Evolutionary conservation across 768 basidiomycete genomes (phyloP).

Genomic region (Tulasnella sp.): DNA sequence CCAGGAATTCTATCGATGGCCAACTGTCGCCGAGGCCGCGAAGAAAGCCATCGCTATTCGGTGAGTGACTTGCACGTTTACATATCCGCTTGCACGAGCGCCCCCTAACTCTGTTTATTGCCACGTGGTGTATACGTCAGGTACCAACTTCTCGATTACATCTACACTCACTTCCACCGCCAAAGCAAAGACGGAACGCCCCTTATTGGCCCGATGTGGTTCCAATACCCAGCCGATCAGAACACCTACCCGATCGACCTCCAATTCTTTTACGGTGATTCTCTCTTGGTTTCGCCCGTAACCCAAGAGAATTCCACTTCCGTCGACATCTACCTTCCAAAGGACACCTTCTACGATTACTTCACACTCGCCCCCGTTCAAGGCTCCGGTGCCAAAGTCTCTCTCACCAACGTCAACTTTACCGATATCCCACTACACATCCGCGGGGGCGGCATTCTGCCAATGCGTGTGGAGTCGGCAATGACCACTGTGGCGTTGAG

Average conservation of each 20-base stretch:
- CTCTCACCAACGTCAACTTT: conserved; percentile 51
- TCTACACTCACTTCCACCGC: conserved; percentile 71
- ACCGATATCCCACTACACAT: conserved; percentile 67
- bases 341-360: conserved; percentile 70
- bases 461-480: conserved; percentile 57
- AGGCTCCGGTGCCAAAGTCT: conserved; percentile 53
- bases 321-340: conserved; percentile 64
- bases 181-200: conserved; percentile 64
- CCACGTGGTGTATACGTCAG: conserved; percentile 43
- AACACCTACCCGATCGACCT: conserved; percentile 63
- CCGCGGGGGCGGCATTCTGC: conserved; percentile 61
- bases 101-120: background rate
- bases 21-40: conserved; percentile 59
- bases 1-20: conserved; percentile 74
- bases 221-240: conserved; percentile 65
- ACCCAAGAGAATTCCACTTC: conserved; percentile 62
- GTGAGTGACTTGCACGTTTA: conserved; percentile 44
- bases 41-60: conserved; percentile 63
- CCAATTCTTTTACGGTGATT: conserved; percentile 71
- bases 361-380: conserved; percentile 52
- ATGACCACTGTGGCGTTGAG: conserved; percentile 66
- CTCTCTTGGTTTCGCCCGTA: conserved; percentile 70
- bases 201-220: conserved; percentile 66
- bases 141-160: conserved; percentile 69
- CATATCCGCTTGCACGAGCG: background rate